Base-by-base conservation (phyloP, 768 basidiomycete species). In the Stropharia rugosoannulata region DNA sequence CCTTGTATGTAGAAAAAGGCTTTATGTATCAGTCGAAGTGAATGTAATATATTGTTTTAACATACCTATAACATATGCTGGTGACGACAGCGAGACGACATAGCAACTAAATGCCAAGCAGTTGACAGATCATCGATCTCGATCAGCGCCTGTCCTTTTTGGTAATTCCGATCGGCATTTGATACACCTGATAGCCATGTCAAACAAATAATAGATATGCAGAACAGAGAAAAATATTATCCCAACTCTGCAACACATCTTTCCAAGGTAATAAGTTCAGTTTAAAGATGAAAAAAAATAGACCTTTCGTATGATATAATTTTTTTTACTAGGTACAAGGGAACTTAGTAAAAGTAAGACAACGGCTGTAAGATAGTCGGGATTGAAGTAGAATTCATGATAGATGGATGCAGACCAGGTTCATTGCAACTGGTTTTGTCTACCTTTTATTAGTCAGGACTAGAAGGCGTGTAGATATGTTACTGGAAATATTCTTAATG, bases 21-120 rank as follows among this genome's bases (percentile, higher is more conserved):
- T 49, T 55, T 29, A 25, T 38, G 41, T 55, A 55, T 49, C 54
- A 55, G 49, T 22, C 4, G 22, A 22, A 22, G 22, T 22, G 27
- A 32, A 10, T 32, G 29, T 32, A 22, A 32, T 35, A 32, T 18
- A 37, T 2, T 6, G 18, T 7, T 41, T 12, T 15, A 15, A 6
- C 40, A 41, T 41, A 7, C 9, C 15, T 6, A 41, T 19, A 13
- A 41, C 40, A 19, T 19, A 12, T 15, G 6, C 8, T 41, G 40
- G n/a, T 41, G 40, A 41, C 6, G 40, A 41, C 22, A 22, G 22
- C 22, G 22, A 22, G 22, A 22, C 22, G 4, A 22, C 22, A 22
- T 22, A 22, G 22, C 22, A 22, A 22, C 22, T 22, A 22, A 22
- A 22, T 22, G 22, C 22, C 22, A 22, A 22, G 22, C 22, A 22